Evolutionary conservation across 345 rosid genomes (phyloP).

Genomic region (Citrus maxima): DNA sequence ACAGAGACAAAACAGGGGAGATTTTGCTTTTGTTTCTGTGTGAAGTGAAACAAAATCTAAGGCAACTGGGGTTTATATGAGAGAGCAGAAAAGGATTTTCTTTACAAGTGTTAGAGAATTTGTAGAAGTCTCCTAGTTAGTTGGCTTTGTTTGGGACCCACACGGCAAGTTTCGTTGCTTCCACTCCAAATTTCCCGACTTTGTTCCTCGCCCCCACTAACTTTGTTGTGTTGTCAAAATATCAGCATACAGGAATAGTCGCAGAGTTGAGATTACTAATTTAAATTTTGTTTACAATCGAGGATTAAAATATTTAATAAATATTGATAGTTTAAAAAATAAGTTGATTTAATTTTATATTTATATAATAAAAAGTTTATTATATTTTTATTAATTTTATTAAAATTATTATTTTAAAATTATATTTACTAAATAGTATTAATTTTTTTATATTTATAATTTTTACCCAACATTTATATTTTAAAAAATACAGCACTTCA

Average conservation of each 20-base stretch:
- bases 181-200: constrained; percentile 27
- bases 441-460: no score
- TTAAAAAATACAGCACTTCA: no score
- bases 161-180: constrained; percentile 37
- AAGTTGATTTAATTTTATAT: no score
- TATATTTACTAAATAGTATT: no score
- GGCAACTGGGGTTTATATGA: constrained; percentile 11
- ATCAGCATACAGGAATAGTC: no score
- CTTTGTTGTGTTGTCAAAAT: not conserved
- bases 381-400: no score
- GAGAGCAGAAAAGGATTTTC: constrained; percentile 19
- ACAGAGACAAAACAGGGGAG: constrained; percentile 12
- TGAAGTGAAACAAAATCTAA: constrained; percentile 3
- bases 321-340: no score
- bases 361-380: no score
- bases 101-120: constrained; percentile 8
- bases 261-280: no score
- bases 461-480: accelerated
- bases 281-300: no score
- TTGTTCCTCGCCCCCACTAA: not conserved
- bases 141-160: constrained; percentile 34
- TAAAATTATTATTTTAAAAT: no score
- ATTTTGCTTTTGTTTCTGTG: not conserved
- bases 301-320: no score
- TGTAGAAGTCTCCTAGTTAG: constrained; percentile 28